These are phyloP conservation scores for Ophiostoma sp. DNA, from an alignment of 2,329 filamentous ascomycete species.

Conservation along the genomic window DNA sequence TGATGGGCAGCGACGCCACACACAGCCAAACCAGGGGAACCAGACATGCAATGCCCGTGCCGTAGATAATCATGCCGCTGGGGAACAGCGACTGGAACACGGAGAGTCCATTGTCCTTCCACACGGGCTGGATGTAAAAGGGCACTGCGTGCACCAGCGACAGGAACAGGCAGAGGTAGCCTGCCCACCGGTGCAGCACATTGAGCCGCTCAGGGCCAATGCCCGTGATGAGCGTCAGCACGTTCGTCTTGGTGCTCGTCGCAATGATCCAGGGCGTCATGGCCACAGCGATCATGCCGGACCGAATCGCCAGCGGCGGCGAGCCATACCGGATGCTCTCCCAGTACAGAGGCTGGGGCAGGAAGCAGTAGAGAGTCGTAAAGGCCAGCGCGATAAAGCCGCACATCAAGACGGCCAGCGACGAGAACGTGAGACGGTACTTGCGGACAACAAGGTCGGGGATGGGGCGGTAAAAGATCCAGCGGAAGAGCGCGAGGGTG, in stretches of 20 bases:
- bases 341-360: slow-evolving; percentile 87
- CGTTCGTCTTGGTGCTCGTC: slow-evolving; percentile 84
- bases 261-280: slow-evolving; percentile 90
- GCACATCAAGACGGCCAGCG: slow-evolving; percentile 64
- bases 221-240: slow-evolving; percentile 77
- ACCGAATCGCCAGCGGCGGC: slow-evolving; percentile 76
- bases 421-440: slow-evolving; percentile 72
- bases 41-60: slow-evolving; percentile 75
- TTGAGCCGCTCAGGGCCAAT: slow-evolving; percentile 90
- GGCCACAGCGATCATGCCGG: slow-evolving; percentile 88
- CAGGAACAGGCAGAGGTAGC: slow-evolving; percentile 78
- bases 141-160: slow-evolving; percentile 80
- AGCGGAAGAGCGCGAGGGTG: slow-evolving; percentile 74
- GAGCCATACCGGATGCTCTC: slow-evolving; percentile 80
- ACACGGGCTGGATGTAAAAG: slow-evolving; percentile 84
- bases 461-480: slow-evolving; percentile 82
- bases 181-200: slow-evolving; percentile 87
- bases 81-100: slow-evolving; percentile 68
- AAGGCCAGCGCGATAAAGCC: slow-evolving; percentile 65
- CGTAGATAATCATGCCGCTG: slow-evolving; percentile 65
- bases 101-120: slow-evolving; percentile 68
- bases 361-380: slow-evolving; percentile 73
- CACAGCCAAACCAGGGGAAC: slow-evolving; percentile 80
- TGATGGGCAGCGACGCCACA: slow-evolving; percentile 72
- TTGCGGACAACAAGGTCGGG: slow-evolving; percentile 66